Evolutionary conservation across 78 protist species (phyloP).

Genomic region (Pelomyxa schiedti): DNA sequence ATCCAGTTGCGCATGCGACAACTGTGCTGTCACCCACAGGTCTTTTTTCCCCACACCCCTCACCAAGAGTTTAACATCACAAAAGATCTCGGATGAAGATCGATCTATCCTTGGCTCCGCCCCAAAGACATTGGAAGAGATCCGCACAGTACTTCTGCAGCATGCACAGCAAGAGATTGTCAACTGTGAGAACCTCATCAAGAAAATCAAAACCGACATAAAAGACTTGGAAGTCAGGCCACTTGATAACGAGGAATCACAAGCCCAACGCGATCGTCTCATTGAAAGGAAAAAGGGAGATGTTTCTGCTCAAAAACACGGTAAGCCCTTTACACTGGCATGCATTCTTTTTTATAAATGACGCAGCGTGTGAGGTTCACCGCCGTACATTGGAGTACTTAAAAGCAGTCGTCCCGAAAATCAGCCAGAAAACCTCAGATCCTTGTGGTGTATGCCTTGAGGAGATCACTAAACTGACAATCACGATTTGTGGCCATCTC

Average conservation of each 20-base stretch:
- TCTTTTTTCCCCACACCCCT: too few relatives aligned
- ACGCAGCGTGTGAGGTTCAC: too few relatives aligned
- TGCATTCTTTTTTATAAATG: too few relatives aligned
- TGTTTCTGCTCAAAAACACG: too few relatives aligned
- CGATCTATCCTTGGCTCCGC: neutral
- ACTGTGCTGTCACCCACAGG: slow-evolving; percentile 18
- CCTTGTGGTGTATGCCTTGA: slow-evolving; percentile 11
- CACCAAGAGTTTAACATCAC: too few relatives aligned
- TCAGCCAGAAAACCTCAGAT: too few relatives aligned
- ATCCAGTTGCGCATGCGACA: neutral
- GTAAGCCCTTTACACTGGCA: too few relatives aligned
- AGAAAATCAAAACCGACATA: neutral
- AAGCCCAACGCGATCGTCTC: too few relatives aligned
- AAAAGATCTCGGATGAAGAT: slow-evolving; percentile 1
- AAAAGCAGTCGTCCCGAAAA: too few relatives aligned
- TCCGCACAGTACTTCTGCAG: neutral
- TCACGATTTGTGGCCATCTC: slow-evolving; percentile 7
- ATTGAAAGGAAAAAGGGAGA: too few relatives aligned
- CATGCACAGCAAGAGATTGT: neutral
- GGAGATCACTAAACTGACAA: neutral
- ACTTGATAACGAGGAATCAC: neutral
- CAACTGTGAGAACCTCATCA: neutral
- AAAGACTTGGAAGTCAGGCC: neutral
- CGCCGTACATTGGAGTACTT: too few relatives aligned
- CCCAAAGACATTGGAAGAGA: neutral